These are phyloP conservation scores for Rubia occidens DNA, from an alignment of 305 asterid species.

Conservation along the genomic window DNA sequence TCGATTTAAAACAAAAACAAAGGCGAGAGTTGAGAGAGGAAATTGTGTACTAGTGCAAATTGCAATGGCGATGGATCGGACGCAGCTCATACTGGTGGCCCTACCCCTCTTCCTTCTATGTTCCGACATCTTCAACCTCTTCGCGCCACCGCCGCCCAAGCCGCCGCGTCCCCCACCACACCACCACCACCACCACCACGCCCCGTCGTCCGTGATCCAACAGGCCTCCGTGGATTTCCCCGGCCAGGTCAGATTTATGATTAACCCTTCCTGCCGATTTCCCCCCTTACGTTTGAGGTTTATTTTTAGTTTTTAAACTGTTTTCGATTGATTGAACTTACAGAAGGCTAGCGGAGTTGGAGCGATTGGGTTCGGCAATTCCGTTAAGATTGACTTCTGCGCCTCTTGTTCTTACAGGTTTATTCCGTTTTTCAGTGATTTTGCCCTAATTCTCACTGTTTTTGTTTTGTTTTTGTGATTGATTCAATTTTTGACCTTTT, in stretches of 20 bases:
- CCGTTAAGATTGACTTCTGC: conserved; percentile 76
- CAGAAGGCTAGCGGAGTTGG: conserved; percentile 54
- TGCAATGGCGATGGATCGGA: conserved; percentile 53
- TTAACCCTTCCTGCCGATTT: not conserved
- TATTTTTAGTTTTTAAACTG: not conserved
- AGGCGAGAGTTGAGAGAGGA: not conserved
- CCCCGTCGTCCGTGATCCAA: conserved; percentile 30
- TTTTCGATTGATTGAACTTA: conserved; percentile 19
- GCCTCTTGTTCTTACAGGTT: conserved; percentile 91
- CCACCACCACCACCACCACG: conserved; percentile 41
- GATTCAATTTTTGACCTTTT: too few species aligned
- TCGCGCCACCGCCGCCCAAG: conserved; percentile 65
- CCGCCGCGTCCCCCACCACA: conserved; percentile 35
- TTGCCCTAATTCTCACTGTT: not conserved
- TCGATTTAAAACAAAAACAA: not conserved
- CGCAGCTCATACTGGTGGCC: conserved; percentile 62
- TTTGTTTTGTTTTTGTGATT: not conserved
- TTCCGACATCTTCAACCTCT: conserved; percentile 69
- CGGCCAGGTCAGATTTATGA: conserved; percentile 17
- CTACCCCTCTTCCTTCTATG: conserved; percentile 71
- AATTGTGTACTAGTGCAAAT: not conserved
- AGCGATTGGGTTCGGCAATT: conserved; percentile 57
- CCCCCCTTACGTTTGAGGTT: not conserved
- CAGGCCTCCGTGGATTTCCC: conserved; percentile 40
- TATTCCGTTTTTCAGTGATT: not conserved